Base-by-base conservation (phyloP, 768 basidiomycete species). In the Flagelloscypha sp. region DNA sequence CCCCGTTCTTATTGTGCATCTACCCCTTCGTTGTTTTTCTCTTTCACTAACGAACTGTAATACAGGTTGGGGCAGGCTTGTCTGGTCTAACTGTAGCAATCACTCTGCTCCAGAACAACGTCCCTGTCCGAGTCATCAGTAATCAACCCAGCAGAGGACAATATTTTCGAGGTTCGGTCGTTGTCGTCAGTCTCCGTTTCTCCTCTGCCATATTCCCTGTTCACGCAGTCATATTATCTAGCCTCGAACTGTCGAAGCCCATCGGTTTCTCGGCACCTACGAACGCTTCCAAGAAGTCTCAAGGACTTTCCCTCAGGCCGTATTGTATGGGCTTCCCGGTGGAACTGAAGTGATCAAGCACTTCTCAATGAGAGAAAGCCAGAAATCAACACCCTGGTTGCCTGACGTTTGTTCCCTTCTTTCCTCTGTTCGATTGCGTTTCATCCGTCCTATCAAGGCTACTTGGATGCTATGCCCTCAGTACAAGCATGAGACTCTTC, bases 281-380 rank as follows among this genome's bases (percentile, higher is more conserved):
- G 59, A 61, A 17, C 57, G 65, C n/a, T 53, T 65, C 5, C 20
- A 61, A n/a, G n/a, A n/a, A n/a, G n/a, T n/a, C n/a, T n/a, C n/a
- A n/a, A n/a, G n/a, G n/a, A n/a, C n/a, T n/a, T n/a, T n/a, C n/a
- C n/a, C n/a, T n/a, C n/a, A n/a, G n/a, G n/a, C n/a, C n/a, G n/a
- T n/a, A n/a, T n/a, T n/a, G n/a, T n/a, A n/a, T n/a, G n/a, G n/a
- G n/a, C n/a, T n/a, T n/a, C n/a, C n/a, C n/a, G n/a, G n/a, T n/a
- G n/a, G n/a, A n/a, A n/a, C n/a, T n/a, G n/a, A n/a, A n/a, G n/a
- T n/a, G n/a, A n/a, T n/a, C n/a, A n/a, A n/a, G n/a, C n/a, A n/a
- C n/a, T n/a, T n/a, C n/a, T n/a, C n/a, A n/a, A n/a, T n/a, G n/a
- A n/a, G n/a, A n/a, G n/a, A n/a, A n/a, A n/a, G n/a, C n/a, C n/a